phyloP scores from a whole-genome alignment of 257 asterid species.

The Coffea canephora region DNA sequence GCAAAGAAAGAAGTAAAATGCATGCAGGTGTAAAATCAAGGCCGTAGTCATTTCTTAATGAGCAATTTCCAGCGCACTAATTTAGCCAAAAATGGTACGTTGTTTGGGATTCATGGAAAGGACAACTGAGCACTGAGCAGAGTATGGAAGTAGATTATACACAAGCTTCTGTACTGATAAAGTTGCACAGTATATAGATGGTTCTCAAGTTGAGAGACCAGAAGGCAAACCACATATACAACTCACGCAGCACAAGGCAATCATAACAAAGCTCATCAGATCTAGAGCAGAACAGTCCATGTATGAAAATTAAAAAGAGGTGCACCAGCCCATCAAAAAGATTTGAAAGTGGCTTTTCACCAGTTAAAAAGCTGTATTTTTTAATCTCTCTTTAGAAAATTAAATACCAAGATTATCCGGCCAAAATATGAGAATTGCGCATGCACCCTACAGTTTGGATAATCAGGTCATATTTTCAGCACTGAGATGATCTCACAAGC shows the following conservation, averaged over 20 bases:
- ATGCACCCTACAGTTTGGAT: neutral
- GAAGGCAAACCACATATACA: neutral
- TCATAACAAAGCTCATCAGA: neutral
- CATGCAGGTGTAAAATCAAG: neutral
- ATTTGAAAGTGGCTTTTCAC: neutral
- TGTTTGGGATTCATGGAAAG: neutral
- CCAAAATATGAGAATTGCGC: neutral
- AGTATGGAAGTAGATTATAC: neutral
- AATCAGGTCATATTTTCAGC: neutral
- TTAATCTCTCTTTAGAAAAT: neutral
- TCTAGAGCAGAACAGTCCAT: neutral
- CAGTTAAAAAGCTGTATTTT: neutral
- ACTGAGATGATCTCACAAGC: neutral
- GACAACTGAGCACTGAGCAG: neutral
- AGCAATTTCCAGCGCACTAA: neutral
- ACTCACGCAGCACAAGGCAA: neutral
- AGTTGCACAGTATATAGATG: neutral
- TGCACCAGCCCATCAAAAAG: neutral
- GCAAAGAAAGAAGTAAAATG: neutral
- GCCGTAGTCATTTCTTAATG: too few species aligned
- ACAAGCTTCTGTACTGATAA: neutral
- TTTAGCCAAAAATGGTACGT: neutral
- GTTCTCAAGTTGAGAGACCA: neutral
- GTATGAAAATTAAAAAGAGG: neutral
- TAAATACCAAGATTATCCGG: neutral